Conservation (phyloP, 2,329 filamentous ascomycete genomes). For the Didymella pinodella region DNA sequence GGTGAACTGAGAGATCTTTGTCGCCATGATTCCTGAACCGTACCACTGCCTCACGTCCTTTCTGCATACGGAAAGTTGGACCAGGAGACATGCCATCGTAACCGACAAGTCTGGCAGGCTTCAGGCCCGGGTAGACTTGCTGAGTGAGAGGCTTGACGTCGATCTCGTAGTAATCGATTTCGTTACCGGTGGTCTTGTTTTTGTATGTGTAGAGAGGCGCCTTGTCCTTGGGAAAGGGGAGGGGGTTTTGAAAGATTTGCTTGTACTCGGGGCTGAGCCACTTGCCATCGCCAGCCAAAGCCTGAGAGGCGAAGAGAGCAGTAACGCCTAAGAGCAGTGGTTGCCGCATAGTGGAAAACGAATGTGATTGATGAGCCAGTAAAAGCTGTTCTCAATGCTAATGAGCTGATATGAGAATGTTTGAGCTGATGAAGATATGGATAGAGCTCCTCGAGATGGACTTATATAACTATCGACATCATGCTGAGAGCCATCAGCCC, state of each 20-base stretch:
- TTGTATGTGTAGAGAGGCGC: slow-evolving; percentile 24
- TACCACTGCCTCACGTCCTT: slow-evolving; percentile 62
- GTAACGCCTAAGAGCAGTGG: slow-evolving; percentile 24
- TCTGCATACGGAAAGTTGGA: slow-evolving; percentile 60
- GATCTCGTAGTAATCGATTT: slow-evolving; percentile 59
- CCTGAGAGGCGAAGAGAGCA: slow-evolving; percentile 28
- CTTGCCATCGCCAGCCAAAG: slow-evolving; percentile 31
- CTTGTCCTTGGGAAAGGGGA: slow-evolving; percentile 58
- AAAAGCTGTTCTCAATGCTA: slow-evolving; percentile 5
- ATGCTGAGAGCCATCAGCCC: neutral
- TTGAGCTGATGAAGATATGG: slow-evolving; percentile 14
- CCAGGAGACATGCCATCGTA: slow-evolving; percentile 66
- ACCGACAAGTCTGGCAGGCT: slow-evolving; percentile 55
- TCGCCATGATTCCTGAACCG: slow-evolving; percentile 63
- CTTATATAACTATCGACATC: slow-evolving; percentile 20
- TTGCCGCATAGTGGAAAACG: slow-evolving; percentile 24
- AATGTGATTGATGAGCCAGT: slow-evolving; percentile 5
- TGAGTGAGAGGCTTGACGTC: slow-evolving; percentile 55
- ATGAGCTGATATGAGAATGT: slow-evolving; percentile 22
- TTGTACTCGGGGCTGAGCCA: slow-evolving; percentile 49
- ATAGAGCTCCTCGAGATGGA: slow-evolving; percentile 4
- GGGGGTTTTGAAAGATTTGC: slow-evolving; percentile 50
- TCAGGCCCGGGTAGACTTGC: slow-evolving; percentile 56
- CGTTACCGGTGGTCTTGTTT: slow-evolving; percentile 47
- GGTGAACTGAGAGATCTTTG: slow-evolving; percentile 60